Conservation (phyloP, 768 basidiomycete species). For the Dioszegia crocea region DNA sequence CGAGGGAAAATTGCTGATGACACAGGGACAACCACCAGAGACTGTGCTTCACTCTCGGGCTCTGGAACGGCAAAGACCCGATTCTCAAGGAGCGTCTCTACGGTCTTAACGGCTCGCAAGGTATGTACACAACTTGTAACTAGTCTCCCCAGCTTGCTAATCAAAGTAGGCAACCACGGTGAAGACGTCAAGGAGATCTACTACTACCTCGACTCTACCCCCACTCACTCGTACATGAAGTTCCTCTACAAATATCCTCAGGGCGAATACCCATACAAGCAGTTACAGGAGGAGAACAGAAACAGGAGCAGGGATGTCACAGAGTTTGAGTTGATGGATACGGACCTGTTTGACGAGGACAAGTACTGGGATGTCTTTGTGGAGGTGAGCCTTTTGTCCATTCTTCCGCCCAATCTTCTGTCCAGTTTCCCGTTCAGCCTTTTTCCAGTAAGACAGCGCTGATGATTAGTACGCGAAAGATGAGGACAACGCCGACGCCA, state of each 20-base stretch:
- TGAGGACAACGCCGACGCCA: constrained; percentile 77
- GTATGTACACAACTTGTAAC: constrained; percentile 18
- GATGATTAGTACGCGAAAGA: constrained; percentile 85
- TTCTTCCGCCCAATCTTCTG: not conserved
- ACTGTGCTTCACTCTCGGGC: constrained; percentile 78
- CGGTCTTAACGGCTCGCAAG: constrained; percentile 89
- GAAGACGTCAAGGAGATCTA: constrained; percentile 99
- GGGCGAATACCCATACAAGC: constrained; percentile 83
- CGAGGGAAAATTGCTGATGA: not conserved
- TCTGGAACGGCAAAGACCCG: constrained; percentile 92
- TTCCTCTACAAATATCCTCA: constrained; percentile 99
- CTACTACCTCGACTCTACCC: constrained; percentile 97
- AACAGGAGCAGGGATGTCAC: constrained; percentile 75
- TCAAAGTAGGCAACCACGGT: constrained; percentile 75
- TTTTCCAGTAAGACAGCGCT: too few relatives aligned
- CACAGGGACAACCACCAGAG: constrained; percentile 84
- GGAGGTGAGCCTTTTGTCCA: constrained; percentile 60
- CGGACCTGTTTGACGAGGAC: constrained; percentile 83
- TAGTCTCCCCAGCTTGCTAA: not conserved
- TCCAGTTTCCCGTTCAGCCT: too few relatives aligned
- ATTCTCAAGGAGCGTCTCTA: constrained; percentile 96
- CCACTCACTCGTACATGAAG: constrained; percentile 99
- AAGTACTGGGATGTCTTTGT: constrained; percentile 98
- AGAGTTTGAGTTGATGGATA: constrained; percentile 92
- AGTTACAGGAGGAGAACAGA: constrained; percentile 79